phyloP scores from a whole-genome alignment of 2,329 filamentous ascomycete genomes.

The Colletotrichum abscissum region DNA sequence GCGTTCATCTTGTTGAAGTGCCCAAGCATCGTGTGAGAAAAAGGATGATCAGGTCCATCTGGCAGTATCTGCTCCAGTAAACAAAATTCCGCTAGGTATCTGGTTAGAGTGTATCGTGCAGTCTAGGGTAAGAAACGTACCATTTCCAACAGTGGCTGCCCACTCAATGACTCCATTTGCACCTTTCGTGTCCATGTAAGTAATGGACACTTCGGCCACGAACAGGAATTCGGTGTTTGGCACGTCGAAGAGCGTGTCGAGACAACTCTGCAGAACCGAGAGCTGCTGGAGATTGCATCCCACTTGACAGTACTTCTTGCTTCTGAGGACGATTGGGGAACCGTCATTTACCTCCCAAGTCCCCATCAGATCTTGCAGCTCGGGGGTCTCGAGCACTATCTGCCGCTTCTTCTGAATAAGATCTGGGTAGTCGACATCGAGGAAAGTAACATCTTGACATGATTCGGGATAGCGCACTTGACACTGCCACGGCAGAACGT shows the following conservation, averaged over 20 bases:
- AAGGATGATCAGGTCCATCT: slow-evolving; percentile 81
- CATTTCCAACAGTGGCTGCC: slow-evolving; percentile 77
- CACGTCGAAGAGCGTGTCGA: slow-evolving; percentile 69
- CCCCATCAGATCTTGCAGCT: slow-evolving; percentile 67
- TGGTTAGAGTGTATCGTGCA: slow-evolving; percentile 34
- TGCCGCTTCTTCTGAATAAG: slow-evolving; percentile 80
- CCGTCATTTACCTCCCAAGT: slow-evolving; percentile 66
- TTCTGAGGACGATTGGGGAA: slow-evolving; percentile 67
- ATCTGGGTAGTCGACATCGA: slow-evolving; percentile 89
- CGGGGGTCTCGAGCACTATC: slow-evolving; percentile 72
- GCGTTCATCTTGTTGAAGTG: slow-evolving; percentile 87
- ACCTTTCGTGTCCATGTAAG: slow-evolving; percentile 83
- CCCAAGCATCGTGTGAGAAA: slow-evolving; percentile 85
- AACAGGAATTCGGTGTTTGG: slow-evolving; percentile 72
- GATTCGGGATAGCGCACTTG: slow-evolving; percentile 72
- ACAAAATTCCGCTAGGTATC: slow-evolving; percentile 77
- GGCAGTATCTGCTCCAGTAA: slow-evolving; percentile 89
- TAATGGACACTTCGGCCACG: slow-evolving; percentile 89
- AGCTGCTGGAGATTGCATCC: slow-evolving; percentile 85
- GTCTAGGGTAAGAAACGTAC: slow-evolving; percentile 54
- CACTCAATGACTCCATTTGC: slow-evolving; percentile 82
- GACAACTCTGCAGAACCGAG: slow-evolving; percentile 65
- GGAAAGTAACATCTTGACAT: slow-evolving; percentile 72
- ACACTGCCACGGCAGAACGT: slow-evolving; percentile 88
- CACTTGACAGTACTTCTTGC: slow-evolving; percentile 79